These are phyloP conservation scores for Xerocomus spinulosus DNA, from an alignment of 768 basidiomycete species.

Conservation along the genomic window DNA sequence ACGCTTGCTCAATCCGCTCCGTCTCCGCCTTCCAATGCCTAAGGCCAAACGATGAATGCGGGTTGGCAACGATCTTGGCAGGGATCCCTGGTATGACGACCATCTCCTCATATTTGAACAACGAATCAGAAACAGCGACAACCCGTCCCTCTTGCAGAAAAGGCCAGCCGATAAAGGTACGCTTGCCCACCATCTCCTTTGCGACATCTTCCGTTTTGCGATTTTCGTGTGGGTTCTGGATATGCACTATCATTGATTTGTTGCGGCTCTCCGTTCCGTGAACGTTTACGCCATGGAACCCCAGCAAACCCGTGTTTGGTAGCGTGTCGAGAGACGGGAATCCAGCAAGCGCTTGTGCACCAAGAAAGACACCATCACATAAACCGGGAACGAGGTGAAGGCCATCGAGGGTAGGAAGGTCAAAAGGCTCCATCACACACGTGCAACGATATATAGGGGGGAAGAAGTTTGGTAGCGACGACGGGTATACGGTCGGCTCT, in stretches of 20 bases:
- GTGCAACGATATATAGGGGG: slow-evolving; percentile 78
- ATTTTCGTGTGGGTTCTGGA: slow-evolving; percentile 69
- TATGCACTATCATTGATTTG: slow-evolving; percentile 88
- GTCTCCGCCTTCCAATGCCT: slow-evolving; percentile 76
- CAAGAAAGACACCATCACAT: slow-evolving; percentile 83
- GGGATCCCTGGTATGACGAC: slow-evolving; percentile 46
- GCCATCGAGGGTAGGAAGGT: slow-evolving; percentile 82
- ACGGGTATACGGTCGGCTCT: slow-evolving; percentile 72
- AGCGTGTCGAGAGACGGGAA: slow-evolving; percentile 95
- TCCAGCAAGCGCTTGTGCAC: slow-evolving; percentile 82
- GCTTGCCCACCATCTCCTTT: slow-evolving; percentile 64
- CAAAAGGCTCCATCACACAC: slow-evolving; percentile 76
- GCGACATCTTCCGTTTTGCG: slow-evolving; percentile 72
- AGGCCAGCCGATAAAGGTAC: slow-evolving; percentile 86
- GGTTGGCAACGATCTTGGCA: slow-evolving; percentile 60
- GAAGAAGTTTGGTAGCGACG: slow-evolving; percentile 93
- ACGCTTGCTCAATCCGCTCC: slow-evolving; percentile 74
- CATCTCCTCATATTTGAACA: slow-evolving; percentile 82
- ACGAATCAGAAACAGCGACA: slow-evolving; percentile 76
- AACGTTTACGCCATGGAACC: slow-evolving; percentile 87
- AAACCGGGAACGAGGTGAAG: slow-evolving; percentile 84
- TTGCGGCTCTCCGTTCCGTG: slow-evolving; percentile 88
- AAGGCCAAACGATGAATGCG: slow-evolving; percentile 66
- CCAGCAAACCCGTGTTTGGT: slow-evolving; percentile 69
- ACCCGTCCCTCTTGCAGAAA: slow-evolving; percentile 92